Evolutionary conservation across 345 rosid genomes (phyloP).

Genomic region (Psidium friedrichsthalianum): DNA sequence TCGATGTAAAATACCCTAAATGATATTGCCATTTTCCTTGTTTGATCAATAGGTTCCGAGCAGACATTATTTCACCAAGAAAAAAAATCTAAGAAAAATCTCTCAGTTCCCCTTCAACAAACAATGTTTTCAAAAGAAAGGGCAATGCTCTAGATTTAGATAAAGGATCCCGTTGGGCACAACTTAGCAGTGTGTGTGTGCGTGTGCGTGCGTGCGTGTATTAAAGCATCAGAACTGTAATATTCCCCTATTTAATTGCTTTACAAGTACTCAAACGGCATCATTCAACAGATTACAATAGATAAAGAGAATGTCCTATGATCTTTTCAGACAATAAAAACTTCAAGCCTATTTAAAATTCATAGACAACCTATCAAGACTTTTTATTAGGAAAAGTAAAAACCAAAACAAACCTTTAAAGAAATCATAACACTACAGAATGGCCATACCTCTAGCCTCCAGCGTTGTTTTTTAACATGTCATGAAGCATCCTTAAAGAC

Average conservation of each 20-base stretch:
- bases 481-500: conserved; percentile 68
- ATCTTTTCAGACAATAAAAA: not conserved
- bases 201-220: not conserved
- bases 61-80: not conserved
- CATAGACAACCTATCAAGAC: not conserved
- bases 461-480: conserved; percentile 56
- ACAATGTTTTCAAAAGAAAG: not conserved
- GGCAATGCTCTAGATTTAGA: not conserved
- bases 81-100: not conserved
- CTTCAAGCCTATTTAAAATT: not conserved
- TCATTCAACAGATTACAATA: not conserved
- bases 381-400: not conserved
- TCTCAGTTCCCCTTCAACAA: not conserved
- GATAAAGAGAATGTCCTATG: not conserved
- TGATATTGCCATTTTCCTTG: not conserved
- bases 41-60: not conserved
- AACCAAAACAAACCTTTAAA: not conserved
- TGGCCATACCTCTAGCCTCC: conserved; percentile 70
- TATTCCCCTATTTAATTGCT: not conserved
- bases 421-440: not conserved
- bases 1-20: not conserved
- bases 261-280: not conserved
- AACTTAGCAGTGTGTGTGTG: not conserved
- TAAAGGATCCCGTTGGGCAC: not conserved
- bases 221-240: not conserved